Evolutionary conservation across 805 yeast genomes (phyloP), one percentile per base, ranked within the genome.

Genomic region (Wickerhamiella australiensis): DNA sequence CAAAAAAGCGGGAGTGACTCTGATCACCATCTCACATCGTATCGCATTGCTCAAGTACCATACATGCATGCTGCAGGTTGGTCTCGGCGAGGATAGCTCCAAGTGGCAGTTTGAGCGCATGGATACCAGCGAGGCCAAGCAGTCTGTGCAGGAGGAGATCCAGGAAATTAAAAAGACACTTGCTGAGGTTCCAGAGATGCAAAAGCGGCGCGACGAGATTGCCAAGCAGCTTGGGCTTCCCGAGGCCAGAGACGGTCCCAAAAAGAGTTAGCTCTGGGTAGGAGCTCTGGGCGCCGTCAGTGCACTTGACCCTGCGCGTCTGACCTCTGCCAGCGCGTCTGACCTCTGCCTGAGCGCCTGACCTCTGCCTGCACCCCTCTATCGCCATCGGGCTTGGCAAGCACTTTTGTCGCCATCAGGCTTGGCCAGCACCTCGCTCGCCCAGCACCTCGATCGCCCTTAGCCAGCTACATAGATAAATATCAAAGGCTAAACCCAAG

Each of bases 31-130:
- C 52, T 76, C 85, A 23, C 95, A 87, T 63, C 75, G 96, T 44
- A 90, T 94, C 26, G 72, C 85, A 40, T 70, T 87, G 61, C 76
- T 85, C 67, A 85, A 85, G 64, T 87, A 86, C 63, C 96, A 87
- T 63, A 87, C 82, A 56, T 77, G 75, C 56, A 69, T 85, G 23
- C 68, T 88, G 50, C 85, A 82, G 56, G 74, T 88, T 37, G 75
- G 80, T 25, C 76, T 75, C 31, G 72, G 73, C 41, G 73, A 76
- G 7, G 65, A 68, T 36, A 62, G 63, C 17, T 44, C 54, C 21
- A 65, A 68, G 12, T 81, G 83, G 80, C 70, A 70, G 22, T 67
- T 80, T 64, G 82, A 80, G 57, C 77, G 79, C 53, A 69, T 79
- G 55, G 80, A 84, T 7, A 73, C 80, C 11, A 80, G 75, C 51